Base-by-base conservation (phyloP, 257 asterid species). In the Verbascum thapsus region DNA sequence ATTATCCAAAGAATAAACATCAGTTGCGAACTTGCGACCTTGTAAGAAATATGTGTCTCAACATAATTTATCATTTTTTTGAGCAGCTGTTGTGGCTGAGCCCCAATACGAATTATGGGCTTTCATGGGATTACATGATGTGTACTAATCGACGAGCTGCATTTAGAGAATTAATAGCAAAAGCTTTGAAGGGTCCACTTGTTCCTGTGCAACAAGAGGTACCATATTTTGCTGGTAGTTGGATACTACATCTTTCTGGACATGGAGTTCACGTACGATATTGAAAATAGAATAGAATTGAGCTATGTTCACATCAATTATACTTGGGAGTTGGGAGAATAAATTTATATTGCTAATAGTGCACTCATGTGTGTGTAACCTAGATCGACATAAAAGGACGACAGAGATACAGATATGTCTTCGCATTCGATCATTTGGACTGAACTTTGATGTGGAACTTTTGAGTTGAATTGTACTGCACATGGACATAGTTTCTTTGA, bases 121-220 rank as follows among this genome's bases (percentile, higher is more conserved):
- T 87, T 68, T 71, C 83, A 58, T 92, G 98, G 98, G 98, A 92
- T 79, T 80, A 86, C 70, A 91, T 96, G 58, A 92, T 89, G 98
- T 92, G 99, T 81, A 94, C 97, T 34, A 87, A 95, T 63, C 76
- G 88, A 78, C 97, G 97, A 76, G 97, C 91, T 32, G 95, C 99
- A 51, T 87, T 94, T 53, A 85, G 95, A 73, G 95, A 92, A 70
- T 74, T 92, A 62, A 87, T 92, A 67, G 89, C 89, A 37, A 92
- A 85, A 85, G 99, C 99, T 67, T 67, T 92, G 71, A 92, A 87
- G 75, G 91, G 90, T 39, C 88, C 97, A 20, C 97, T 92, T 68
- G 80, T 71, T 43, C 99, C 99, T 64, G 70, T 80, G 58, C 95
- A 92, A 58, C 97, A 92, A 78, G 95, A 92, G 97, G 99, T 92